A percentile compares a stretch with the other conserved stretches of the same genome.
These are phyloP conservation scores for Podila minutissima DNA, from an alignment of 192 early-diverging fungal species.

Conservation along the genomic window DNA sequence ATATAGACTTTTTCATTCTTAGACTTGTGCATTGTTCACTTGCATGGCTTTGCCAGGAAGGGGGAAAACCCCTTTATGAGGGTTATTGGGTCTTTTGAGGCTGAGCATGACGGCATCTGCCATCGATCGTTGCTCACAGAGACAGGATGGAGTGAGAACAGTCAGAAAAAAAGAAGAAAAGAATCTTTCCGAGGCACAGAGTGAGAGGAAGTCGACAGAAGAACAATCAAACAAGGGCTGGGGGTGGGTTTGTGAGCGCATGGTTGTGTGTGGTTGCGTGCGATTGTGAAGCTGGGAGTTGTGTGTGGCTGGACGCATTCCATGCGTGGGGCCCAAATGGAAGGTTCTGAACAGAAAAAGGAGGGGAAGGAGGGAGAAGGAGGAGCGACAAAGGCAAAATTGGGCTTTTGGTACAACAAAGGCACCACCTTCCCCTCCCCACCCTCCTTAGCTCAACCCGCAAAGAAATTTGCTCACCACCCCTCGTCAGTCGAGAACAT, in stretches of 20 bases:
- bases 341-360: background rate
- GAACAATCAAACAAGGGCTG: background rate
- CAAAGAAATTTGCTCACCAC: background rate
- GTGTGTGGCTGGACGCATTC: background rate
- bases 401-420: slow-evolving; percentile 1
- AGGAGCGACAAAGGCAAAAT: background rate
- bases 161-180: too few relatives aligned
- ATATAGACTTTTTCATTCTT: too few relatives aligned
- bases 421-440: too few relatives aligned
- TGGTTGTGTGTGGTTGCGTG: background rate
- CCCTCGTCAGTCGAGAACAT: background rate
- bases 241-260: background rate
- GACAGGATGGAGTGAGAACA: too few relatives aligned
- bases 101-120: too few relatives aligned
- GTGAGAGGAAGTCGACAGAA: too few relatives aligned
- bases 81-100: too few relatives aligned
- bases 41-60: too few relatives aligned
- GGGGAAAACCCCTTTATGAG: too few relatives aligned
- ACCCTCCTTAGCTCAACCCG: background rate
- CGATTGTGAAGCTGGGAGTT: background rate
- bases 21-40: too few relatives aligned
- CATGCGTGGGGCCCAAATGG: background rate
- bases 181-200: too few relatives aligned
- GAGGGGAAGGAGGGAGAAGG: background rate
- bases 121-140: too few relatives aligned